phyloP scores from a whole-genome alignment of 2,329 filamentous ascomycete species.

The Fusarium keratoplasticum region DNA sequence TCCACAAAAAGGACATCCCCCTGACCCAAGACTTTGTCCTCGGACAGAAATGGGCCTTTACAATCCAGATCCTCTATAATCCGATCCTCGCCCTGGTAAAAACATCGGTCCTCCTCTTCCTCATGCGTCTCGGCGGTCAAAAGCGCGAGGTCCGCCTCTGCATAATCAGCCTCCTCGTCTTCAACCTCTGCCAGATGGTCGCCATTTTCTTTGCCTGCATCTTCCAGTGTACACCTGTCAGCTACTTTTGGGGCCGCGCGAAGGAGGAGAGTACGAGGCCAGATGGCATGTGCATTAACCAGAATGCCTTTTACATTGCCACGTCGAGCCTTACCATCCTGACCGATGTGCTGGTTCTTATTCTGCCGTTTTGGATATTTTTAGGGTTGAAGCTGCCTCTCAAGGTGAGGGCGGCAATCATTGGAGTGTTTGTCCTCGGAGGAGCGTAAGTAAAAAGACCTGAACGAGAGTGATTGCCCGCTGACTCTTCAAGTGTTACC shows the following conservation, averaged over 20 bases:
- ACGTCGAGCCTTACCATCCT: conserved; percentile 53
- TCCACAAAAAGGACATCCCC: conserved; percentile 47
- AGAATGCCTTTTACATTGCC: conserved; percentile 47
- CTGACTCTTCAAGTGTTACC: conserved; percentile 44
- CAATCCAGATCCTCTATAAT: conserved; percentile 57
- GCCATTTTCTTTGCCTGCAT: conserved; percentile 51
- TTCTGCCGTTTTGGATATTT: conserved; percentile 56
- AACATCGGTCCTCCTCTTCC: conserved; percentile 57
- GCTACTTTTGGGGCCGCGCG: conserved; percentile 22
- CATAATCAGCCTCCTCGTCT: conserved; percentile 46
- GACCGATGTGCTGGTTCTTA: conserved; percentile 55
- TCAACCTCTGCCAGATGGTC: conserved; percentile 51
- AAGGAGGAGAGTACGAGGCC: conserved; percentile 8
- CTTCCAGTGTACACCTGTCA: conserved; percentile 54
- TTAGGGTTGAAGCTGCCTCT: conserved; percentile 52
- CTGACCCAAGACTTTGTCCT: conserved; percentile 36
- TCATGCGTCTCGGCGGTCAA: conserved; percentile 55
- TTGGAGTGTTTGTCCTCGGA: conserved; percentile 55
- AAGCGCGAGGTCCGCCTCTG: conserved; percentile 40
- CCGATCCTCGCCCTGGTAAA: conserved; percentile 59
- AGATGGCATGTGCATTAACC: conserved; percentile 47
- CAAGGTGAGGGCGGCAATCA: conserved; percentile 52
- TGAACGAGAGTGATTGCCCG: neutral
- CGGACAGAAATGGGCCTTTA: conserved; percentile 50
- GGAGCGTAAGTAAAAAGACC: conserved; percentile 46